Conservation (phyloP, 352 stramenopile species). For the Pythium dissotocum region DNA sequence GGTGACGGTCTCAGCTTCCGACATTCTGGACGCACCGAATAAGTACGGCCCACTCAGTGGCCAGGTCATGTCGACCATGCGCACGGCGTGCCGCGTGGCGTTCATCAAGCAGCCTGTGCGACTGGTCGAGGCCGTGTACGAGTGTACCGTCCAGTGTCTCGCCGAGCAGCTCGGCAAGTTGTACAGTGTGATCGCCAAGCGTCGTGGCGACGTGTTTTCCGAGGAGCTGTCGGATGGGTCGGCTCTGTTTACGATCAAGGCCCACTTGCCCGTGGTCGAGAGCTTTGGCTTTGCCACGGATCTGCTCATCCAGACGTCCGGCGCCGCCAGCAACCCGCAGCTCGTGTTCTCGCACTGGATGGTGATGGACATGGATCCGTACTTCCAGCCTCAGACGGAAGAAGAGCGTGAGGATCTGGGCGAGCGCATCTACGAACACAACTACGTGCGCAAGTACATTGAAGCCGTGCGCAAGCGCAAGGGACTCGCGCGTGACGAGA, state of each 20-base stretch:
- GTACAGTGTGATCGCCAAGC: conserved; percentile 93
- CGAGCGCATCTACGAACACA: conserved; percentile 91
- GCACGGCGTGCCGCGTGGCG: conserved; percentile 63
- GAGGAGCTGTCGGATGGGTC: conserved; percentile 92
- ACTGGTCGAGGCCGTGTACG: conserved; percentile 91
- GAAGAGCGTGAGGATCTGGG: conserved; percentile 96
- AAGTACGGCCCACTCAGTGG: conserved; percentile 76
- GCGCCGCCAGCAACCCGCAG: conserved; percentile 94
- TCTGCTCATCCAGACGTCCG: conserved; percentile 93
- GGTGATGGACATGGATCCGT: conserved; percentile 94
- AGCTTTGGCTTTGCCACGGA: conserved; percentile 93
- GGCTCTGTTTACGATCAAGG: conserved; percentile 93
- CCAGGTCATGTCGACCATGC: conserved; percentile 83
- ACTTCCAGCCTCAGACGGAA: conserved; percentile 95
- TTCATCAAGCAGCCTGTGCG: conserved; percentile 88
- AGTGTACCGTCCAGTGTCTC: conserved; percentile 86
- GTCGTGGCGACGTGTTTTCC: conserved; percentile 88
- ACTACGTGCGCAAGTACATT: conserved; percentile 94
- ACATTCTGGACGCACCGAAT: background rate
- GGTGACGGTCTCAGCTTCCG: background rate
- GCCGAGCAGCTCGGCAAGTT: conserved; percentile 93
- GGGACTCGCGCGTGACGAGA: conserved; percentile 92
- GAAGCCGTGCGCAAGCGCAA: conserved; percentile 94
- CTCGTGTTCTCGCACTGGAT: conserved; percentile 95
- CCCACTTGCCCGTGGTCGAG: conserved; percentile 93